Conservation (phyloP, 2,329 filamentous ascomycete genomes). For the Sporothrix sp. region DNA sequence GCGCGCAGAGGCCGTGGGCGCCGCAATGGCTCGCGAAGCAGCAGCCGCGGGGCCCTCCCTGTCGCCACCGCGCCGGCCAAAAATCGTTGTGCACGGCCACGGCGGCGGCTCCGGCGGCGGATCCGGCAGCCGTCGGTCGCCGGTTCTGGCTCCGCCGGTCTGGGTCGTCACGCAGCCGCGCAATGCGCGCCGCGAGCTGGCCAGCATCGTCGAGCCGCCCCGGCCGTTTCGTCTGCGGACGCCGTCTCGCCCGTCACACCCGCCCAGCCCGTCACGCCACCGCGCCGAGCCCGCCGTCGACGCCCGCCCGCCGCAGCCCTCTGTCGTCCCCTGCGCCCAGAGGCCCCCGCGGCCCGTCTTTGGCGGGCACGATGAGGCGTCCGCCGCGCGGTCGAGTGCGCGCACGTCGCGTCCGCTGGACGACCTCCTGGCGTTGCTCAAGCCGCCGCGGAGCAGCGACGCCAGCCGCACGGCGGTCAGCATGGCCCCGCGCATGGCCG, state of each 20-base stretch:
- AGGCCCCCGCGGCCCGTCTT: neutral
- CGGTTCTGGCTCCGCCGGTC: neutral
- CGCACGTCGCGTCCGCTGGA: neutral
- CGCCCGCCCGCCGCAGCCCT: neutral
- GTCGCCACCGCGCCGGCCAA: neutral
- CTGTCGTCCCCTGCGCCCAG: neutral
- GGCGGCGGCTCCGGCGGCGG: neutral
- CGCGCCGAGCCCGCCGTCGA: too few species aligned
- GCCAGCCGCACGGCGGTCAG: neutral
- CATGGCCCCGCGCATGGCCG: conserved; percentile 3
- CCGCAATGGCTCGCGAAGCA: neutral
- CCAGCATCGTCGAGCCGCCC: too few species aligned
- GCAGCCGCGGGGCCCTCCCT: neutral
- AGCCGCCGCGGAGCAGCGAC: neutral
- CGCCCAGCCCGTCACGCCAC: too few species aligned
- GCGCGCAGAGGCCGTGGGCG: neutral
- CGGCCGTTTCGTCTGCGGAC: too few species aligned
- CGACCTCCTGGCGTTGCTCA: conserved; percentile 1
- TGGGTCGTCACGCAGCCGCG: neutral
- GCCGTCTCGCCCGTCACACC: too few species aligned
- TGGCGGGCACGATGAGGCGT: neutral
- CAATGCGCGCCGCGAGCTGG: neutral
- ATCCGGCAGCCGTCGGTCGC: neutral
- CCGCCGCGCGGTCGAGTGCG: neutral
- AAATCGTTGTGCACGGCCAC: neutral